Conservation (phyloP, 305 asterid species). For the Fraxinus baroniana region DNA sequence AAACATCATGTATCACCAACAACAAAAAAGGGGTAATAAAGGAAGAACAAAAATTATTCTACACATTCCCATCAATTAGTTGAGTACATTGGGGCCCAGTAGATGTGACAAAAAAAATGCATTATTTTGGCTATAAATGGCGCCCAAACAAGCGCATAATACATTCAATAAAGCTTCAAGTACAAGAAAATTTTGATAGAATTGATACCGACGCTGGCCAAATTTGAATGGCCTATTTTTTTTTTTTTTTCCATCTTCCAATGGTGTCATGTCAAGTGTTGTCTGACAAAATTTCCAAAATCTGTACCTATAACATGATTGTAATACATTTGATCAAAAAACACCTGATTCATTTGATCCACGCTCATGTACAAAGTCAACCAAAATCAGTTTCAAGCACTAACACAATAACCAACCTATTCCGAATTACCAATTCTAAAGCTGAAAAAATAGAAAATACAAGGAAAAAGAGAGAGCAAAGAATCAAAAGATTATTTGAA, state of each 20-base stretch:
- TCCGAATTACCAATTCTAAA: not conserved
- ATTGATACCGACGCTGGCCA: not conserved
- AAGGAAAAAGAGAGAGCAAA: not conserved
- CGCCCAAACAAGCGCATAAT: not conserved
- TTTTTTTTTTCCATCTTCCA: not conserved
- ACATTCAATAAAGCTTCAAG: not conserved
- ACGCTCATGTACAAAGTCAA: not conserved
- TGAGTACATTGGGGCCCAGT: not conserved
- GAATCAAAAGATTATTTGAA: conserved; percentile 1
- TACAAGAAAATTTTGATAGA: not conserved
- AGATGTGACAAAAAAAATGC: not conserved
- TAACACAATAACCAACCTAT: not conserved
- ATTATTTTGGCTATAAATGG: not conserved
- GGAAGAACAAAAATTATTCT: not conserved
- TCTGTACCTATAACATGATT: not conserved
- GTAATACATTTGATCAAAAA: not conserved
- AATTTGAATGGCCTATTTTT: not conserved
- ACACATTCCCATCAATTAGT: not conserved
- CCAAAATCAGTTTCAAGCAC: not conserved
- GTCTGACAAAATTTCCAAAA: not conserved
- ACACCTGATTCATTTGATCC: not conserved
- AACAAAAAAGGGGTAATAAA: not conserved
- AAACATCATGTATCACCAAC: not conserved
- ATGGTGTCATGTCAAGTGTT: not conserved
- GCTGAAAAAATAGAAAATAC: not conserved